These are phyloP conservation scores for Silene conica DNA, from an alignment of 148 eudicot species.

Conservation along the genomic window DNA sequence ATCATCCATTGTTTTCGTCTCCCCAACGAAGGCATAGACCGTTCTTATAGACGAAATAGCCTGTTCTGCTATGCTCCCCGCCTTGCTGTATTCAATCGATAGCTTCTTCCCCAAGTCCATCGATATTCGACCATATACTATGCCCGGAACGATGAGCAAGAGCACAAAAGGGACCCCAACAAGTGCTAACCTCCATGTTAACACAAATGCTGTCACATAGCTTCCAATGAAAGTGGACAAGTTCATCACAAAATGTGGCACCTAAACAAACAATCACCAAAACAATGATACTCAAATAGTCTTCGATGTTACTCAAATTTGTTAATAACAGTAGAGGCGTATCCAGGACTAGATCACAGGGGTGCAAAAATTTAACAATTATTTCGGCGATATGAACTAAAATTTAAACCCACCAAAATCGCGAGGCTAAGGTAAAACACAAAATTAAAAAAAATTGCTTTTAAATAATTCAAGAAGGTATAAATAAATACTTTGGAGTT, in stretches of 20 bases:
- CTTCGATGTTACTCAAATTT: too few relatives aligned
- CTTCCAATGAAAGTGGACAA: constrained; percentile 54
- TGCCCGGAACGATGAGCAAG: constrained; percentile 59
- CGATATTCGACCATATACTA: constrained; percentile 56
- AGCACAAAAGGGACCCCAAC: constrained; percentile 55
- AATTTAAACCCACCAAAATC: too few relatives aligned
- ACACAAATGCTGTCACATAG: constrained; percentile 44
- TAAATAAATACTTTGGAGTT: too few relatives aligned
- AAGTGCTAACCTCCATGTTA: constrained; percentile 71
- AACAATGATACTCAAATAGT: too few relatives aligned
- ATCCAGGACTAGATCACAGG: too few relatives aligned
- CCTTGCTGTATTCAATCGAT: constrained; percentile 50
- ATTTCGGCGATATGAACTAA: too few relatives aligned
- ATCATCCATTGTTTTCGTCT: constrained; percentile 47
- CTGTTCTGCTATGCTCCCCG: constrained; percentile 59
- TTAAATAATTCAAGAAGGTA: too few relatives aligned
- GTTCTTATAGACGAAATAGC: constrained; percentile 72
- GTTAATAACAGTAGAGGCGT: too few relatives aligned
- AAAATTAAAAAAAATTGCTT: too few relatives aligned
- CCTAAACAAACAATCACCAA: constrained; percentile 24
- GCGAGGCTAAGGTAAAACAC: too few relatives aligned
- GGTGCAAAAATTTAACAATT: too few relatives aligned
- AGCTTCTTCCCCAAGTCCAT: constrained; percentile 58
- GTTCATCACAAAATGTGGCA: constrained; percentile 79
- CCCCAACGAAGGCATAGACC: constrained; percentile 77